Base-by-base conservation (phyloP, 495 filamentous ascomycete species). In the Amniculicola lignicola region DNA sequence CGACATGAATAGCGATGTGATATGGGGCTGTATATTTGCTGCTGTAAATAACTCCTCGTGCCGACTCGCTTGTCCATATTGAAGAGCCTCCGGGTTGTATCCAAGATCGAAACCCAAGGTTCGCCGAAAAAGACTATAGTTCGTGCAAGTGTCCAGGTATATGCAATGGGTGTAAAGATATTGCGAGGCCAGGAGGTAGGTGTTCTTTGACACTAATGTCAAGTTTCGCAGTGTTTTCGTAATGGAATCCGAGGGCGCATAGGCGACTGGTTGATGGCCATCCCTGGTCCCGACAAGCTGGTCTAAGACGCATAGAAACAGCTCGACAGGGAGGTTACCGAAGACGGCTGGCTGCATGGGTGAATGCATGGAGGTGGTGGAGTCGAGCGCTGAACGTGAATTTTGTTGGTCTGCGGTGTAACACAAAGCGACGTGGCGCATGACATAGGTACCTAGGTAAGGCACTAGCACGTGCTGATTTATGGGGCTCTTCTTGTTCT, bases 131-230 rank as follows among this genome's bases (percentile, higher is more conserved):
- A n/a, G 51, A 3, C 31, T 33, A 28, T 37, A 52, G n/a, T 18
- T 29, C 7, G 35, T 33, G 9, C 25, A 45, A 22, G 5, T 61
- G 37, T 62, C 24, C 18, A 62, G 29, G 29, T 57, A 57, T 2
- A 63, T 35, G 43, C 60, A 54, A 18, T 59, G 33, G 3, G 49
- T 29, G 36, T 63, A 63, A 4, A 63, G 55, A 41, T 63, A 55
- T 2, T 14, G 33, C 4, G 60, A 44, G 12, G 54, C 54, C 16
- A 33, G 12, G 12, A 23, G 33, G 24, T 57, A 54, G 4, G 51
- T 38, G 12, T 14, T 7, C 9, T 39, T 18, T 6, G 41, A 63
- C 14, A 57, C 53, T 0, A 50, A 31, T 2, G 50, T 54, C 16
- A 63, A 21, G 6, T 54, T 43, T 16, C 49, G 43, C n/a, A 63